Evolutionary conservation across 768 basidiomycete genomes (phyloP).

Genomic region (Lactifluus rugatus): DNA sequence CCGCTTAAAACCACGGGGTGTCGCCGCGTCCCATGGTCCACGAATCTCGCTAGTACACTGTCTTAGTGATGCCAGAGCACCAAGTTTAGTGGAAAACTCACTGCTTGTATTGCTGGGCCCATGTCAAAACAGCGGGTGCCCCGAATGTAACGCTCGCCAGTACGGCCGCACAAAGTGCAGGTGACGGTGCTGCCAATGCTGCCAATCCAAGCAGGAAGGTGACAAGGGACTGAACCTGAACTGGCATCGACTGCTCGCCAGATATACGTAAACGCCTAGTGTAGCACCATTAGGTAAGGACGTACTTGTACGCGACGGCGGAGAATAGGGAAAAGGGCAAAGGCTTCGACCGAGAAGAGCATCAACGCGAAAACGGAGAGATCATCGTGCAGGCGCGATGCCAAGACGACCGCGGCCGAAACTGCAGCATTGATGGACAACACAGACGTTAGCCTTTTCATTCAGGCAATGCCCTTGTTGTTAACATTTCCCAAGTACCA

Average conservation of each 20-base stretch:
- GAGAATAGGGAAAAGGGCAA: slow-evolving; percentile 77
- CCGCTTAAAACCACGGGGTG: slow-evolving; percentile 32
- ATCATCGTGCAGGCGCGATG: slow-evolving; percentile 78
- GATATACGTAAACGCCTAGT: slow-evolving; percentile 2
- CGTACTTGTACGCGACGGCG: slow-evolving; percentile 62
- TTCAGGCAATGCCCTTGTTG: background rate
- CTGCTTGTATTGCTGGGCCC: slow-evolving; percentile 89
- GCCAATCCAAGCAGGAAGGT: slow-evolving; percentile 52
- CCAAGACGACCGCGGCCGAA: slow-evolving; percentile 86
- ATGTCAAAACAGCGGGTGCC: slow-evolving; percentile 65
- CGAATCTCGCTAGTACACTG: slow-evolving; percentile 63
- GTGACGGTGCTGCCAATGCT: slow-evolving; percentile 43
- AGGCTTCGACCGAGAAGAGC: slow-evolving; percentile 71
- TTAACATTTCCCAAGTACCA: background rate
- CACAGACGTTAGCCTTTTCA: slow-evolving; percentile 62
- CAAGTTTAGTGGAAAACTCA: slow-evolving; percentile 20
- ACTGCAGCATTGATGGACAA: slow-evolving; percentile 87
- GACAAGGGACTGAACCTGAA: slow-evolving; percentile 37
- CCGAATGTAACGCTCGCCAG: slow-evolving; percentile 56
- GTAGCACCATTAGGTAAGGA: slow-evolving; percentile 11
- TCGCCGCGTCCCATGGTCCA: slow-evolving; percentile 85
- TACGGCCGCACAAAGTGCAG: slow-evolving; percentile 41
- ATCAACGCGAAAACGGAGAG: slow-evolving; percentile 83
- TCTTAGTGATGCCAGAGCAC: background rate
- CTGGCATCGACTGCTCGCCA: slow-evolving; percentile 36